phyloP scores from a whole-genome alignment of 208 protist genomes.

The Novymonas esmeraldas region DNA sequence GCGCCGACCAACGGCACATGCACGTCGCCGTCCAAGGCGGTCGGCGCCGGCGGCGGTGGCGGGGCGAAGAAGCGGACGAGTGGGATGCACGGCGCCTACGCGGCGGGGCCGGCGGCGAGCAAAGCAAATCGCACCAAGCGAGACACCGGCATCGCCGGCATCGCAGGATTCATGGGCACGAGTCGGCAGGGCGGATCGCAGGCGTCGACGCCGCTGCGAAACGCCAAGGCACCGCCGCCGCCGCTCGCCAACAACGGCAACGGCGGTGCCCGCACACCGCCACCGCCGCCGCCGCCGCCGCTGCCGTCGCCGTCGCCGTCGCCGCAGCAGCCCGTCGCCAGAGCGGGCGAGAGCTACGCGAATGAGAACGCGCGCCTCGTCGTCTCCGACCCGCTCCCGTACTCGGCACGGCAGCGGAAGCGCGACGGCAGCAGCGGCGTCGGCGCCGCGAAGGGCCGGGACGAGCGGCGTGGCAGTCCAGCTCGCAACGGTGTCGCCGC shows the following conservation, averaged over 20 bases:
- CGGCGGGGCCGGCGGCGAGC: not conserved
- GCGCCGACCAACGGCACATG: slow-evolving; percentile 2
- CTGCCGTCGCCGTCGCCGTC: not conserved
- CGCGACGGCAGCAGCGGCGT: not conserved
- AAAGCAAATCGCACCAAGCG: not conserved
- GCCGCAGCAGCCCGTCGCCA: not conserved
- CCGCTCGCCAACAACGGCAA: not conserved
- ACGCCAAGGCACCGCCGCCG: slow-evolving; percentile 2
- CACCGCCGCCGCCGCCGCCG: not conserved
- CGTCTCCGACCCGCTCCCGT: slow-evolving; percentile 11
- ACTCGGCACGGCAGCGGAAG: slow-evolving; percentile 2
- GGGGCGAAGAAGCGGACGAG: slow-evolving; percentile 3
- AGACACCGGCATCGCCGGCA: not conserved
- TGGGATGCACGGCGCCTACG: not conserved
- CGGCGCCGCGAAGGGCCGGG: not conserved
- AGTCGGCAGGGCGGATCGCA: not conserved
- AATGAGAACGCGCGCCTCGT: slow-evolving; percentile 19
- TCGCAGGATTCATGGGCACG: not conserved
- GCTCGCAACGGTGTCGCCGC: not conserved
- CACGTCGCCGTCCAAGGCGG: not conserved
- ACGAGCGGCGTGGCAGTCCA: not conserved
- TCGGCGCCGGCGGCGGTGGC: not conserved
- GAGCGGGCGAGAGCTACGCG: slow-evolving; percentile 11
- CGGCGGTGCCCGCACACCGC: no score
- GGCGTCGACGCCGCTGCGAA: no score